These are phyloP conservation scores for Podila clonocystis DNA, from an alignment of 192 early-diverging fungal species.

Conservation along the genomic window DNA sequence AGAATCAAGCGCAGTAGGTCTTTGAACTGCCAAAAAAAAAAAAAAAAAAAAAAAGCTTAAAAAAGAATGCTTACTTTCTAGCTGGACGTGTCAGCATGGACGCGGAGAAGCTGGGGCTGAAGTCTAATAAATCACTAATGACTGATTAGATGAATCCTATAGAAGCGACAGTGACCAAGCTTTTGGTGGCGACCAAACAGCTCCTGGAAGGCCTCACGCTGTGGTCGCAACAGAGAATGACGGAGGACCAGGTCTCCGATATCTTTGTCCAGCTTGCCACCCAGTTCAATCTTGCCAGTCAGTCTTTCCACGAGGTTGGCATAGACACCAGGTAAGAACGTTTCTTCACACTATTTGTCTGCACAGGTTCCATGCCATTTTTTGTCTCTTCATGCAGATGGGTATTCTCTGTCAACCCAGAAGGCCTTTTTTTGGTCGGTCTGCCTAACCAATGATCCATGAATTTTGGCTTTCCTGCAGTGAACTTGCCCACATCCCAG, in stretches of 20 bases:
- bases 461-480: constrained; percentile 19
- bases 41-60: too few species aligned
- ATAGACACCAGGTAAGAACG: constrained; percentile 48
- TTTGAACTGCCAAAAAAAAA: not conserved
- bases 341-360: not conserved
- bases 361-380: too few species aligned
- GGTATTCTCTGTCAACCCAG: not conserved
- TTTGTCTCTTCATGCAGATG: not conserved
- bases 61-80: not conserved
- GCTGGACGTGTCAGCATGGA: not conserved
- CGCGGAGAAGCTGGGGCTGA: too few species aligned
- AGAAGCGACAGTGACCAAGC: constrained; percentile 58
- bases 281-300: constrained; percentile 57
- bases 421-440: not conserved
- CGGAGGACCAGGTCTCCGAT: constrained; percentile 56
- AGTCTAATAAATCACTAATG: too few species aligned
- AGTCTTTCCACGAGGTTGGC: constrained; percentile 40
- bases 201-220: constrained; percentile 57
- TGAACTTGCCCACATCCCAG: constrained; percentile 56
- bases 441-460: not conserved
- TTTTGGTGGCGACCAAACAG: constrained; percentile 59
- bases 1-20: constrained; percentile 17
- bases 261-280: constrained; percentile 54
- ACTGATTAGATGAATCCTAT: constrained; percentile 53
- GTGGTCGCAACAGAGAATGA: constrained; percentile 53